Conservation (phyloP, 345 rosid species). For the Orychophragmus violaceus region DNA sequence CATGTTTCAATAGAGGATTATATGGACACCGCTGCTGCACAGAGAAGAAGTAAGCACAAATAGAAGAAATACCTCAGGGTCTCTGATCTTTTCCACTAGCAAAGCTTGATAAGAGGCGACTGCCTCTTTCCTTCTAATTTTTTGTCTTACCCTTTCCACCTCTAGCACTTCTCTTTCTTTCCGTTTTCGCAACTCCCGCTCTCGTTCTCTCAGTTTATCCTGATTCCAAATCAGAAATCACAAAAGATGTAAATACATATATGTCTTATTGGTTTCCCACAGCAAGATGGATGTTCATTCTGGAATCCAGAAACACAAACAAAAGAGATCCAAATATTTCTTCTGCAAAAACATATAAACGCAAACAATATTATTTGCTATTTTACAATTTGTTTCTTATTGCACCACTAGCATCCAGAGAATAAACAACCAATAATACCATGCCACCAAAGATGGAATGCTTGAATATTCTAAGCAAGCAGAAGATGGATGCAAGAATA, state of each 20-base stretch:
- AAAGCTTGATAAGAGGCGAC: slow-evolving; percentile 83
- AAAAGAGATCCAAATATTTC: background rate
- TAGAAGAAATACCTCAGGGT: slow-evolving; percentile 61
- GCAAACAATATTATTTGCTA: background rate
- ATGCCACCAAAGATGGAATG: slow-evolving; percentile 3
- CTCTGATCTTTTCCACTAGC: slow-evolving; percentile 90
- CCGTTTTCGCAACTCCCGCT: slow-evolving; percentile 78
- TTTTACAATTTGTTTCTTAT: background rate
- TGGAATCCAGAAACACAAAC: background rate
- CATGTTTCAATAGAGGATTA: background rate
- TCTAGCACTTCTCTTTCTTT: slow-evolving; percentile 95
- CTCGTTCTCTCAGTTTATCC: slow-evolving; percentile 89
- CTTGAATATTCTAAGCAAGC: background rate
- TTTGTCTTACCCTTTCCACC: slow-evolving; percentile 83
- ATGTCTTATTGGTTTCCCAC: background rate
- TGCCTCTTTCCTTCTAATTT: slow-evolving; percentile 91
- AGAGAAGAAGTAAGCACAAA: background rate
- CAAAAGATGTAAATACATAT: background rate
- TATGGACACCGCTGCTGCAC: background rate
- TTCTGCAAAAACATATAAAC: background rate
- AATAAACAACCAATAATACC: background rate
- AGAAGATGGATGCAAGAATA: background rate
- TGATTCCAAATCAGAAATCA: slow-evolving; percentile 26
- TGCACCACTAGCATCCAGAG: background rate
- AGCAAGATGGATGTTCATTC: background rate